Evolutionary conservation across 768 basidiomycete species (phyloP).

Genomic region (Agaricus subrufescens): DNA sequence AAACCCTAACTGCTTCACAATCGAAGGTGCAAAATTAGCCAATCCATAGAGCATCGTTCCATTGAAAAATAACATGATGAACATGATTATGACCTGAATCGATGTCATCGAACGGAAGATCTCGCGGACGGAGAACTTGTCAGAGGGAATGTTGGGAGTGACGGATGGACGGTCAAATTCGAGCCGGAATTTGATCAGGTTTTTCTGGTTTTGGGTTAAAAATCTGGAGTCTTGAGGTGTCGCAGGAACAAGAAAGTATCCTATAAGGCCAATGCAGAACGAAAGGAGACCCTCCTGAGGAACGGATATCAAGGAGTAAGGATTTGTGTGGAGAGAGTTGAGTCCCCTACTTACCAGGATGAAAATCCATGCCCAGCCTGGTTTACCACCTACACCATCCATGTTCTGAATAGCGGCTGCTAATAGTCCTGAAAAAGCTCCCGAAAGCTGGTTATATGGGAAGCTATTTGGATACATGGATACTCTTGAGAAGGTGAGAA

Average conservation of each 20-base stretch:
- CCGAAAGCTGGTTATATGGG: constrained; percentile 31
- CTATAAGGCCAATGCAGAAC: constrained; percentile 37
- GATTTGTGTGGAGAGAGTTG: too few relatives aligned
- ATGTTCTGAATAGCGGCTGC: constrained; percentile 58
- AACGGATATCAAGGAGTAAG: not conserved
- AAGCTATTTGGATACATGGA: too few relatives aligned
- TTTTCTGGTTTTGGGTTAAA: constrained; percentile 26
- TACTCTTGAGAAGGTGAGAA: too few relatives aligned
- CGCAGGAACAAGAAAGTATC: constrained; percentile 34
- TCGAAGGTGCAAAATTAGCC: constrained; percentile 34
- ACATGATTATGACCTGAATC: constrained; percentile 29
- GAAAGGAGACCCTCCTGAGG: constrained; percentile 44
- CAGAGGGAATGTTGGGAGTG: constrained; percentile 13
- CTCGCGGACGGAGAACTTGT: constrained; percentile 27
- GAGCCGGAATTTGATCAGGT: constrained; percentile 28
- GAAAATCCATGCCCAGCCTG: constrained; percentile 47
- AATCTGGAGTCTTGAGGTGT: constrained; percentile 26
- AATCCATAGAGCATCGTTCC: constrained; percentile 32
- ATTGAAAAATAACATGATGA: constrained; percentile 29
- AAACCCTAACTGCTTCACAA: constrained; percentile 45
- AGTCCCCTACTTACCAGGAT: constrained; percentile 18
- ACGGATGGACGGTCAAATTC: constrained; percentile 28
- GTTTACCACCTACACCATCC: constrained; percentile 42
- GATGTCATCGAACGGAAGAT: constrained; percentile 24
- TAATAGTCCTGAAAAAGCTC: constrained; percentile 61